Evolutionary conservation across 1,139 yeast genomes (phyloP).

Genomic region (Trichomonascaceae sp.): DNA sequence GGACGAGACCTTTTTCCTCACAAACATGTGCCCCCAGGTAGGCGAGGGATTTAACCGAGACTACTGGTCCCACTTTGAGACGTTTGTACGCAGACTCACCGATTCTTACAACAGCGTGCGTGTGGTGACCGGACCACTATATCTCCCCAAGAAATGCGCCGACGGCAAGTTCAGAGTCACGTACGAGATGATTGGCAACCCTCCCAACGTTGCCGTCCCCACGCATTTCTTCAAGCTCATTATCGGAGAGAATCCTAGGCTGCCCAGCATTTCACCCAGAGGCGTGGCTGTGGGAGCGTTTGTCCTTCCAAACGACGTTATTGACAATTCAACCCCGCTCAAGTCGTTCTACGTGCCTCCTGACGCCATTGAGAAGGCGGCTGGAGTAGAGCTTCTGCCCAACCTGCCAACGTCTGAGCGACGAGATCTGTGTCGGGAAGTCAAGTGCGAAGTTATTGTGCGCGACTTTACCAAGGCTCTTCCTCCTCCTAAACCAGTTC

Average conservation of each 20-base stretch:
- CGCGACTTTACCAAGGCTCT: slow-evolving; percentile 57
- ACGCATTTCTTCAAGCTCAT: slow-evolving; percentile 89
- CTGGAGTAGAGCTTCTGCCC: slow-evolving; percentile 73
- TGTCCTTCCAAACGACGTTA: slow-evolving; percentile 75
- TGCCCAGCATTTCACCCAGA: slow-evolving; percentile 10
- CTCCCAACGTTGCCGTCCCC: slow-evolving; percentile 94
- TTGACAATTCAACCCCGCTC: slow-evolving; percentile 58
- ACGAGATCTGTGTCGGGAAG: slow-evolving; percentile 65
- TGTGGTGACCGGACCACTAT: slow-evolving; percentile 87
- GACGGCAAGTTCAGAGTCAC: slow-evolving; percentile 73
- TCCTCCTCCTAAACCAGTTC: slow-evolving; percentile 22
- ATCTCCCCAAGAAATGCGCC: slow-evolving; percentile 61
- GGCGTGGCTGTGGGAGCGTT: slow-evolving; percentile 74
- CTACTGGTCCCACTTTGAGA: slow-evolving; percentile 95
- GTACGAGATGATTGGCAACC: slow-evolving; percentile 92
- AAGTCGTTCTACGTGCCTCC: slow-evolving; percentile 74
- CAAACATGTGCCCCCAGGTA: slow-evolving; percentile 93
- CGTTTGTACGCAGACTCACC: slow-evolving; percentile 70
- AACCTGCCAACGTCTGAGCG: slow-evolving; percentile 49
- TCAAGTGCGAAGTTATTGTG: slow-evolving; percentile 67
- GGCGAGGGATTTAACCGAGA: slow-evolving; percentile 97
- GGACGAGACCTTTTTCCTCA: slow-evolving; percentile 83
- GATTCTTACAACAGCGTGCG: slow-evolving; percentile 55
- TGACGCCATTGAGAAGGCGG: slow-evolving; percentile 73
- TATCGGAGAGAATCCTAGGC: slow-evolving; percentile 57